Evolutionary conservation across 441 rosid genomes (phyloP), one percentile per base, ranked within the genome.

Genomic region (Brassica hybrid): DNA sequence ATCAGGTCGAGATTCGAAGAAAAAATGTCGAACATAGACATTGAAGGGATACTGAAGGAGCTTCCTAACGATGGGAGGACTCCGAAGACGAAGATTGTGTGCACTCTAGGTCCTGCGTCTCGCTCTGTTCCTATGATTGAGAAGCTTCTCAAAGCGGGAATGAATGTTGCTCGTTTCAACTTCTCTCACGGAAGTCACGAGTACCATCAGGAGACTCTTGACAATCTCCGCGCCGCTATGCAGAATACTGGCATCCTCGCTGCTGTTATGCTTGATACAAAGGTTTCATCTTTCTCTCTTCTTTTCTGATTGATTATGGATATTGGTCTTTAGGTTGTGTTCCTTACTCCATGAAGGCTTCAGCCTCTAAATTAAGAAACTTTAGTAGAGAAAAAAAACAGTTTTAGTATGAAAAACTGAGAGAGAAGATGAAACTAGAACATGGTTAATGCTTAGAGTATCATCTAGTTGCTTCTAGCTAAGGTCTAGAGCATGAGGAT

Each of bases 21-120:
- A 68, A 45, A 45, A 62, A 93, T 93, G 98, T 90, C 97, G 67
- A 93, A 88, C 87, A 91, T 93, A 48, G 94, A 93, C 79, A 91
- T 90, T 1, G 90, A 85, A 67, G 96, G 93, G 25, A 85, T 90
- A 69, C 69, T 92, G 77, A 82, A 84, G 80, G 97, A 85, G 58
- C 81, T 82, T 0, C 89, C 83, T 0, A 83, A 84, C 7, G 91
- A 90, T 78, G 81, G 69, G 57, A 75, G 52, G 75, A 78, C 66
- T 77, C 89, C 89, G 10, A 88, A 88, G 80, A 88, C 92, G 52
- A 88, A 88, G 87, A 88, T 88, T 4, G 89, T 88, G n/a, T 88
- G 92, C 85, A 88, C 92, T 5, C 72, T 88, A 30, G 92, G 90
- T 8, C 90, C 90, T 13, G 89, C 87, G 14, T 88, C 92, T 2